Conservation (phyloP, 768 basidiomycete genomes). For the Amanita exitialis region DNA sequence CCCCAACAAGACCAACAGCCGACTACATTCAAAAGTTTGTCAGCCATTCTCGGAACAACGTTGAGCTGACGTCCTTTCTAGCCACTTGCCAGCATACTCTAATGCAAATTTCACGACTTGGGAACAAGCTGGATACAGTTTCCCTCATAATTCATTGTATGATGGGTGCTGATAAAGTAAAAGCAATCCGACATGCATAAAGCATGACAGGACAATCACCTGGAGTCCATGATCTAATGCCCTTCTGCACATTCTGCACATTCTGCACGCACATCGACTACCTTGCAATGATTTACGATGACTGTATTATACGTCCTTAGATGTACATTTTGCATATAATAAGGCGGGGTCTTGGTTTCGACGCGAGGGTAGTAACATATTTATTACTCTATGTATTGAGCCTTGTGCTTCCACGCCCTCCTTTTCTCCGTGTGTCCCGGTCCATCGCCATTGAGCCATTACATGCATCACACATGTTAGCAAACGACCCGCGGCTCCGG, state of each 20-base stretch:
- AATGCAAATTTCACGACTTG: conserved; percentile 86
- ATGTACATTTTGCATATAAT: no score
- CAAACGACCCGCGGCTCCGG: background rate
- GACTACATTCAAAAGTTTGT: conserved; percentile 60
- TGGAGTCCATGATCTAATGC: conserved; percentile 3
- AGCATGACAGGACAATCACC: background rate
- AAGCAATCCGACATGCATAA: background rate
- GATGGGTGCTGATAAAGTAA: conserved; percentile 26
- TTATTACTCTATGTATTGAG: background rate
- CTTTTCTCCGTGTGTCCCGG: background rate
- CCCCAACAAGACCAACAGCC: conserved; percentile 65
- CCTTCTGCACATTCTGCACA: background rate
- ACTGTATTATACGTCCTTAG: conserved; percentile 1
- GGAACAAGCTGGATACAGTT: conserved; percentile 62
- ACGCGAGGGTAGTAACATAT: no score
- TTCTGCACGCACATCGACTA: background rate
- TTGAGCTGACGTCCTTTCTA: conserved; percentile 9
- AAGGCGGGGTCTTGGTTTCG: no score
- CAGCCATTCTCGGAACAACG: background rate
- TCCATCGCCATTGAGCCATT: background rate
- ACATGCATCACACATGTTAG: background rate
- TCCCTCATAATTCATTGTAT: conserved; percentile 56
- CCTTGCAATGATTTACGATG: conserved; percentile 6
- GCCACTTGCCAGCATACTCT: conserved; percentile 46
- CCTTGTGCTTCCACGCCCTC: background rate